A percentile compares a stretch with the other conserved stretches of the same genome.
phyloP scores from a whole-genome alignment of 108 stramenopile species.

The Cyclotella distinguenda region DNA sequence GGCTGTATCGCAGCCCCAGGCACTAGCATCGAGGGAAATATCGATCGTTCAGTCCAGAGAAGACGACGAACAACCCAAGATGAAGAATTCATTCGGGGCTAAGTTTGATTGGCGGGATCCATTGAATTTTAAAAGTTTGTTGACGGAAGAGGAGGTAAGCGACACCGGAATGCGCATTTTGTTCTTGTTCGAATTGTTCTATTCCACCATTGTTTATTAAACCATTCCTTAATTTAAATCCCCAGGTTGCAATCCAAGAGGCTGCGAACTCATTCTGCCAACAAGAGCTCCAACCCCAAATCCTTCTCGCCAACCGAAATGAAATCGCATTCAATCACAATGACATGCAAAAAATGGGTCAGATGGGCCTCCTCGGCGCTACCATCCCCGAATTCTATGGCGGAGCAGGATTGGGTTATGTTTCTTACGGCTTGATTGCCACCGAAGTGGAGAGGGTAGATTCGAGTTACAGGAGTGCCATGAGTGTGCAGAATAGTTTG shows the following conservation, averaged over 20 bases:
- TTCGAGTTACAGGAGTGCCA: constrained; percentile 87
- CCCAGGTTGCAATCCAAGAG: constrained; percentile 44
- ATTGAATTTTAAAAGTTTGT: constrained; percentile 19
- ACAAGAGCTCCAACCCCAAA: constrained; percentile 71
- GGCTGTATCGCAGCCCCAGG: not conserved
- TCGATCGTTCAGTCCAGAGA: not conserved
- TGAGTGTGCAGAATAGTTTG: constrained; percentile 91
- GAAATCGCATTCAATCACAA: constrained; percentile 70
- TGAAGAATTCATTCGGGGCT: constrained; percentile 32
- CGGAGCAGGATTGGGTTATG: constrained; percentile 80
- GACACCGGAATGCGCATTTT: not conserved
- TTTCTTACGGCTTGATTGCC: constrained; percentile 89
- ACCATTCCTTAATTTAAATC: not conserved
- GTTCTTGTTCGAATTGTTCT: not conserved
- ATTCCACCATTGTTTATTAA: not conserved
- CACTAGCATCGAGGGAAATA: not conserved
- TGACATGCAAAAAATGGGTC: constrained; percentile 85
- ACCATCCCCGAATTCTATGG: constrained; percentile 89
- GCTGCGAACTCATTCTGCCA: constrained; percentile 79
- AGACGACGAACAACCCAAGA: constrained; percentile 12
- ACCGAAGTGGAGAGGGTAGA: constrained; percentile 89
- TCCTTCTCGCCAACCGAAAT: constrained; percentile 83
- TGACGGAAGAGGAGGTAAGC: constrained; percentile 38
- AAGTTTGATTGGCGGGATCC: constrained; percentile 38
- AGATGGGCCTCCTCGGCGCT: constrained; percentile 87